A percentile compares a stretch with the other conserved stretches of the same genome.
These are phyloP conservation scores for Zopfia rhizophila DNA, from an alignment of 2,329 filamentous ascomycete genomes.

Conservation along the genomic window DNA sequence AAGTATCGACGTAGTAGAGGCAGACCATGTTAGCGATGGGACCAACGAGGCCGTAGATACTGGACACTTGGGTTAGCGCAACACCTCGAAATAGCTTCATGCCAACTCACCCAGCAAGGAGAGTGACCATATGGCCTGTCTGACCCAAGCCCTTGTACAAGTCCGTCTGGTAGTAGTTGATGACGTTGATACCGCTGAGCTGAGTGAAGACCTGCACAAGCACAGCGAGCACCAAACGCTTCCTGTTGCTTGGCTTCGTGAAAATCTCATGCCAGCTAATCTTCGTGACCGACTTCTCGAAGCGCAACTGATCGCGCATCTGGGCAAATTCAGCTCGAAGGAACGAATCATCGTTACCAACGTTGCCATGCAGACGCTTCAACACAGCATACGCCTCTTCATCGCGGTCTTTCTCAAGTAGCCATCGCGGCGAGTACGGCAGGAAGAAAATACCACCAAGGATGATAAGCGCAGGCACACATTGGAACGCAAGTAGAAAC, in stretches of 20 bases:
- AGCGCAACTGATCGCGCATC: slow-evolving; percentile 21
- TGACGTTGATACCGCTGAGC: slow-evolving; percentile 36
- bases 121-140: slow-evolving; percentile 11
- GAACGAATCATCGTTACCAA: slow-evolving; percentile 16
- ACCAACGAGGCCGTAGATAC: slow-evolving; percentile 11
- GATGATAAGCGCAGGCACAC: slow-evolving; percentile 54
- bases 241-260: slow-evolving; percentile 14
- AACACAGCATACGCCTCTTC: slow-evolving; percentile 10
- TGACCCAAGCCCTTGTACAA: slow-evolving; percentile 14
- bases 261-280: slow-evolving; percentile 14
- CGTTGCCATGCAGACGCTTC: slow-evolving; percentile 13
- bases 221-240: slow-evolving; percentile 15
- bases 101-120: slow-evolving; percentile 13
- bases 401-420: slow-evolving; percentile 11
- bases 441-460: slow-evolving; percentile 61
- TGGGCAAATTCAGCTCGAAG: slow-evolving; percentile 18
- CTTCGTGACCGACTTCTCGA: slow-evolving; percentile 10
- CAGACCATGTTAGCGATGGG: slow-evolving; percentile 22
- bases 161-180: slow-evolving; percentile 23
- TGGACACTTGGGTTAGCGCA: no score
- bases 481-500: slow-evolving; percentile 2
- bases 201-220: slow-evolving; percentile 34
- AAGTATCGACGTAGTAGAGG: slow-evolving; percentile 20
- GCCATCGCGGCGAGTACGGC: slow-evolving; percentile 60
- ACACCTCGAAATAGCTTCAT: no score